These are phyloP conservation scores for Gossypium herbaceum DNA, from an alignment of 345 rosid genomes.

Conservation along the genomic window DNA sequence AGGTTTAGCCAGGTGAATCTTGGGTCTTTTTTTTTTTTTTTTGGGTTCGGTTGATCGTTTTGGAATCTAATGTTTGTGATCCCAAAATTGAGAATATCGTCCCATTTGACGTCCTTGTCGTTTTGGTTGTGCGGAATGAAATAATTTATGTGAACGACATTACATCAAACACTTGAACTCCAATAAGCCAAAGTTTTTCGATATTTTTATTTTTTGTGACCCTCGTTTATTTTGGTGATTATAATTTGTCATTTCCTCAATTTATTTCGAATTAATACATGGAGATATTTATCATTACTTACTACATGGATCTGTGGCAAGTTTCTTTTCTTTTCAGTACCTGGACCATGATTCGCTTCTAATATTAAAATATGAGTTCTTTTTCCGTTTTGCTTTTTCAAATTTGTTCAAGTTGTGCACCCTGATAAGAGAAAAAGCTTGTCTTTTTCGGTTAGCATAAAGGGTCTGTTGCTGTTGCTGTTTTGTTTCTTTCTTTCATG, in stretches of 20 bases:
- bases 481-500: not conserved
- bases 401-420: not conserved
- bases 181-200: not conserved
- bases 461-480: too few relatives aligned
- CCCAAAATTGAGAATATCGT: slow-evolving; percentile 9
- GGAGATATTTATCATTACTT: not conserved
- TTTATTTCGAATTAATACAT: not conserved
- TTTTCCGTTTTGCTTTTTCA: not conserved
- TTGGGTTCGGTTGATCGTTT: not conserved
- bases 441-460: not conserved
- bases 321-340: not conserved
- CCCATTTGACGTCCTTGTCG: slow-evolving; percentile 19
- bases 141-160: slow-evolving; percentile 4
- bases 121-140: not conserved
- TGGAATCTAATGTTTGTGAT: not conserved
- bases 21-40: not conserved
- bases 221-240: slow-evolving; percentile 5
- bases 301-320: not conserved
- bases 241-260: not conserved
- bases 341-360: not conserved
- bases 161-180: not conserved
- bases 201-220: slow-evolving; percentile 10
- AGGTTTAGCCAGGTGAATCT: slow-evolving; percentile 60
- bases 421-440: not conserved
- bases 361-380: not conserved